A percentile compares a stretch with the other conserved stretches of the same genome.
Conservation (phyloP, 306 rosid species). For the Prunus salicina region DNA sequence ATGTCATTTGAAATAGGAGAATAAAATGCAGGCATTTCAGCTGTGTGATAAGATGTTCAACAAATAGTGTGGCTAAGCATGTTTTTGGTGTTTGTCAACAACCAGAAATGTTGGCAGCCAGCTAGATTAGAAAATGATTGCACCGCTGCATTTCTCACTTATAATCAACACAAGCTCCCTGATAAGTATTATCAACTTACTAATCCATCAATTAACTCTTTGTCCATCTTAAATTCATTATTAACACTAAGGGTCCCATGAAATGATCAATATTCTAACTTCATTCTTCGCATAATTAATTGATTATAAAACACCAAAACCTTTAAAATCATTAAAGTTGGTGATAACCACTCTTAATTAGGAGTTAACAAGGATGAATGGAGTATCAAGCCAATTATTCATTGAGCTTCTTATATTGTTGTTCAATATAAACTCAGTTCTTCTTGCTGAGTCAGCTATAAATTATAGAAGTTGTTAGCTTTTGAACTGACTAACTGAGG, state of each 20-base stretch:
- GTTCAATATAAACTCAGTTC: background rate
- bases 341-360: too few relatives aligned
- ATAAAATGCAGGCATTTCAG: background rate
- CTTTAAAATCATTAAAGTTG: too few relatives aligned
- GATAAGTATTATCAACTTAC: too few relatives aligned
- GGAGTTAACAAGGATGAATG: too few relatives aligned
- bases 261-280: background rate
- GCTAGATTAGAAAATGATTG: background rate
- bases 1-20: background rate
- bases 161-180: background rate
- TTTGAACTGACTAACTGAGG: background rate
- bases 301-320: background rate
- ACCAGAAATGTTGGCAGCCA: background rate
- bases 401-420: background rate
- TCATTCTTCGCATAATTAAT: background rate
- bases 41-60: background rate
- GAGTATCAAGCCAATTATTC: background rate
- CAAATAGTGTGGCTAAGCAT: background rate
- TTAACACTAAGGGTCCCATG: background rate
- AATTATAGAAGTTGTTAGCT: too few relatives aligned
- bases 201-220: background rate
- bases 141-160: background rate
- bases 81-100: background rate
- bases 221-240: background rate
- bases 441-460: background rate